Evolutionary conservation across 306 rosid genomes (phyloP).

Genomic region (Leucaena leucocephala): DNA sequence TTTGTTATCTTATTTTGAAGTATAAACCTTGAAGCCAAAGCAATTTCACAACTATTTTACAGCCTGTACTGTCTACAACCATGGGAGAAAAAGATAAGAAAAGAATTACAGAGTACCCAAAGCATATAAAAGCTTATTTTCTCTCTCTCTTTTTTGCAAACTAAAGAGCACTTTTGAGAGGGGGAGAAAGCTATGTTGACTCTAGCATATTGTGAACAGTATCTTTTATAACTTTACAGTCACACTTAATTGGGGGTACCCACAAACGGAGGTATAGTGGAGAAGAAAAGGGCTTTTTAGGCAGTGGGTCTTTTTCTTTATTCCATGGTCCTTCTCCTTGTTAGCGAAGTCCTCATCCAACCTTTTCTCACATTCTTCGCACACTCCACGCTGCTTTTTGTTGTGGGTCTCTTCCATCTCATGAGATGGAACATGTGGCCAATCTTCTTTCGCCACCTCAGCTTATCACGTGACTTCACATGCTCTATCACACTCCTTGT

Average conservation of each 20-base stretch:
- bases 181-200: conserved; percentile 63
- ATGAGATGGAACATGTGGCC: conserved; percentile 88
- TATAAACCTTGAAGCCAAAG: conserved; percentile 45
- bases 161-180: conserved; percentile 53
- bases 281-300: conserved; percentile 11
- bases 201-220: conserved; percentile 46
- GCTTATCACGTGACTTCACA: conserved; percentile 61
- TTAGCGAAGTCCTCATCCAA: conserved; percentile 78
- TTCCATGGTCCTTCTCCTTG: conserved; percentile 76
- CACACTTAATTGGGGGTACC: conserved; percentile 44
- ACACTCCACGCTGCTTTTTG: conserved; percentile 66
- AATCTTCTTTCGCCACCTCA: conserved; percentile 95
- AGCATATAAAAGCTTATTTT: conserved; percentile 39
- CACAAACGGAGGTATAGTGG: conserved; percentile 35
- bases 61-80: conserved; percentile 47
- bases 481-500: conserved; percentile 85
- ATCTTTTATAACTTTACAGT: conserved; percentile 51
- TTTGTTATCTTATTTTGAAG: conserved; percentile 7
- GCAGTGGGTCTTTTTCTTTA: conserved; percentile 50
- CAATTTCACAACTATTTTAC: conserved; percentile 56
- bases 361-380: conserved; percentile 82
- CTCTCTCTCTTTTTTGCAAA: background rate
- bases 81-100: conserved; percentile 25
- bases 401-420: conserved; percentile 73
- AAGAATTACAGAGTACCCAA: conserved; percentile 28